Evolutionary conservation across 108 stramenopile genomes (phyloP).

Genomic region (Epithemia pelagica): DNA sequence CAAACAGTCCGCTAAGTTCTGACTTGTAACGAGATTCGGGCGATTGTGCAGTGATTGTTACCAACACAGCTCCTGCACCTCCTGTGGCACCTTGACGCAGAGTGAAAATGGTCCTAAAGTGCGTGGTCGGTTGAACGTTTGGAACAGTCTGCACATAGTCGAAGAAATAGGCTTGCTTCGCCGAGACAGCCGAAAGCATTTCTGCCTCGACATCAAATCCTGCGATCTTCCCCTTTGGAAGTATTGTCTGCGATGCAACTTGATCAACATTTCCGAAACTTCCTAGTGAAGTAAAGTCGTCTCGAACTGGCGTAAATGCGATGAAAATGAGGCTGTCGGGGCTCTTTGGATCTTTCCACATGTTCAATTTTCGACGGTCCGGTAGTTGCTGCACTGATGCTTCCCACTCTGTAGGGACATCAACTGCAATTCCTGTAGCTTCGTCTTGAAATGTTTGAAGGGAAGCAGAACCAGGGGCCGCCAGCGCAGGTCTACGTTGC

Average conservation of each 20-base stretch:
- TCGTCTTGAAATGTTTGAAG: conserved; percentile 34
- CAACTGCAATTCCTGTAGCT: conserved; percentile 43
- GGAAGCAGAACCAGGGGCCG: conserved; percentile 3
- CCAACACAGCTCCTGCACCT: conserved; percentile 60
- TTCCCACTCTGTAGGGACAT: conserved; percentile 47
- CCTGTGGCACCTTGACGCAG: conserved; percentile 39
- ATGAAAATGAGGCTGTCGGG: conserved; percentile 46
- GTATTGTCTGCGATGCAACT: conserved; percentile 71
- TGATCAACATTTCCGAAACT: conserved; percentile 69
- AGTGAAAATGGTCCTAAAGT: conserved; percentile 73
- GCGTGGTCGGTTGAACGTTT: conserved; percentile 23
- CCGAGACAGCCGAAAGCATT: conserved; percentile 57
- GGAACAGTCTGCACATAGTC: conserved; percentile 29
- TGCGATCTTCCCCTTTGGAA: conserved; percentile 65
- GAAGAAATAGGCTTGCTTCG: conserved; percentile 68
- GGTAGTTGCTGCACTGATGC: conserved; percentile 44
- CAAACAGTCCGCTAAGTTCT: conserved; percentile 42
- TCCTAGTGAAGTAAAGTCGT: conserved; percentile 66
- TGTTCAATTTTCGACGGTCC: conserved; percentile 54
- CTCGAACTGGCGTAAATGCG: conserved; percentile 74
- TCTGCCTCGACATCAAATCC: conserved; percentile 33
- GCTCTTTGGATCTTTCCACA: conserved; percentile 43
- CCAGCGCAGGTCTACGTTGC: background rate
- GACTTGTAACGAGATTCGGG: conserved; percentile 48
- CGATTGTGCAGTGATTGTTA: conserved; percentile 66